A percentile compares a stretch with the other conserved stretches of the same genome.
phyloP scores from a whole-genome alignment of 2,329 filamentous ascomycete species.

The Hypoxylon sp. region DNA sequence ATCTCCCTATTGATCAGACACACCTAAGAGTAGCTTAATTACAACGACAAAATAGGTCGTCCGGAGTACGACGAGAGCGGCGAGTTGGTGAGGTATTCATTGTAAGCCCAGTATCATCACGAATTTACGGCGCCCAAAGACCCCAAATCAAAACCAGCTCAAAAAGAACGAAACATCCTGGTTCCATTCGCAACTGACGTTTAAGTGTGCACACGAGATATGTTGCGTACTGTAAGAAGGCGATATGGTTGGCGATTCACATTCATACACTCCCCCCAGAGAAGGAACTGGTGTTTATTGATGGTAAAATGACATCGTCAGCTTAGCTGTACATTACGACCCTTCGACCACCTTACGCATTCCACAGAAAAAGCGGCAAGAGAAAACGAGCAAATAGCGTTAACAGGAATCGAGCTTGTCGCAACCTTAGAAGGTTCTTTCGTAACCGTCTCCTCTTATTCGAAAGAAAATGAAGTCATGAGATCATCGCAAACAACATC shows the following conservation, averaged over 20 bases:
- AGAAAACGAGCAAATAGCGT: too few relatives aligned
- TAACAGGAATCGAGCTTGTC: too few relatives aligned
- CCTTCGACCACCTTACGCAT: background rate
- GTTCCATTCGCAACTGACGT: background rate
- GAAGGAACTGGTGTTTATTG: background rate
- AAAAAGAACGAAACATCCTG: background rate
- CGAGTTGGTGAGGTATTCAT: too few relatives aligned
- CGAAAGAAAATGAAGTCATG: constrained; percentile 6
- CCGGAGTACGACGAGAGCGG: too few relatives aligned
- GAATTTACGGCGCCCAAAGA: too few relatives aligned
- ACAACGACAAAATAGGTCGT: background rate
- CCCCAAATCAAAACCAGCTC: background rate
- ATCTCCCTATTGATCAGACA: background rate
- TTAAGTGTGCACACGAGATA: background rate
- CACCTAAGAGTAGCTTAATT: background rate
- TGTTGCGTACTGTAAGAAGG: background rate
- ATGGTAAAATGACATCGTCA: background rate
- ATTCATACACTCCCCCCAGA: background rate
- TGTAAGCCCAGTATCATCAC: too few relatives aligned
- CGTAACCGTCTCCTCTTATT: constrained; percentile 1
- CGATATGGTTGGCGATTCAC: background rate
- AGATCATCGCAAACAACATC: background rate
- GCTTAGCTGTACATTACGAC: background rate
- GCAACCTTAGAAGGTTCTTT: background rate
- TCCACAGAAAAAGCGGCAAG: background rate